phyloP scores from a whole-genome alignment of 805 yeast genomes.

The Priceomyces castillae region DNA sequence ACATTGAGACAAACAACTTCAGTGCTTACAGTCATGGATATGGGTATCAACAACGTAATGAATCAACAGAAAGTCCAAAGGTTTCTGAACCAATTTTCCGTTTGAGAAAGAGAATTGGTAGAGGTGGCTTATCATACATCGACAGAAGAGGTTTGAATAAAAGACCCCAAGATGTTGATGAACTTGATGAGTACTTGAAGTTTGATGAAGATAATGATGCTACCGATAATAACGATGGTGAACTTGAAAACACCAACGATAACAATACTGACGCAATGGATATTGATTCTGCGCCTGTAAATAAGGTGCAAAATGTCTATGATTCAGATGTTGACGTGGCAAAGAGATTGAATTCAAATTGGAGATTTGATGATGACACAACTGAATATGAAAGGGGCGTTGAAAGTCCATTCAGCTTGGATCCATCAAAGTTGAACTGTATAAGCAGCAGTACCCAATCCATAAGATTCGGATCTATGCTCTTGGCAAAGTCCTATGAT shows the following conservation, averaged over 20 bases:
- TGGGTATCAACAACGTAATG: conserved; percentile 19
- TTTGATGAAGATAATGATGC: conserved; percentile 28
- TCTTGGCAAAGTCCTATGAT: conserved; percentile 82
- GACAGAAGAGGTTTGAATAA: conserved; percentile 64
- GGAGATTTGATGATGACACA: conserved; percentile 65
- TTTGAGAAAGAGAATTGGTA: conserved; percentile 71
- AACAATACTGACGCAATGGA: conserved; percentile 5
- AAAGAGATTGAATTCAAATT: conserved; percentile 55
- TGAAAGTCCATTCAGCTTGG: conserved; percentile 57
- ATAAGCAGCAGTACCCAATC: conserved; percentile 85
- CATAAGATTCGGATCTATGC: conserved; percentile 88
- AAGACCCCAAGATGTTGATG: conserved; percentile 25
- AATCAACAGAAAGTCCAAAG: conserved; percentile 19
- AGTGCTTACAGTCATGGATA: conserved; percentile 41
- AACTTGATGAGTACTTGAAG: conserved; percentile 41
- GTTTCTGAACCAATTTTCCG: conserved; percentile 54
- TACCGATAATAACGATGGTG: conserved; percentile 4
- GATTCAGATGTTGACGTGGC: conserved; percentile 43
- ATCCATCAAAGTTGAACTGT: conserved; percentile 80
- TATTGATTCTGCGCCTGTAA: conserved; percentile 19
- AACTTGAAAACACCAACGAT: neutral
- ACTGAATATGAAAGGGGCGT: conserved; percentile 36
- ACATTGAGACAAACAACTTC: conserved; percentile 38
- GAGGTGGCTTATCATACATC: conserved; percentile 65
- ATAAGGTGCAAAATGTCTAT: conserved; percentile 38